Evolutionary conservation across 352 stramenopile genomes (phyloP).

Genomic region (Phytophthora multivora): DNA sequence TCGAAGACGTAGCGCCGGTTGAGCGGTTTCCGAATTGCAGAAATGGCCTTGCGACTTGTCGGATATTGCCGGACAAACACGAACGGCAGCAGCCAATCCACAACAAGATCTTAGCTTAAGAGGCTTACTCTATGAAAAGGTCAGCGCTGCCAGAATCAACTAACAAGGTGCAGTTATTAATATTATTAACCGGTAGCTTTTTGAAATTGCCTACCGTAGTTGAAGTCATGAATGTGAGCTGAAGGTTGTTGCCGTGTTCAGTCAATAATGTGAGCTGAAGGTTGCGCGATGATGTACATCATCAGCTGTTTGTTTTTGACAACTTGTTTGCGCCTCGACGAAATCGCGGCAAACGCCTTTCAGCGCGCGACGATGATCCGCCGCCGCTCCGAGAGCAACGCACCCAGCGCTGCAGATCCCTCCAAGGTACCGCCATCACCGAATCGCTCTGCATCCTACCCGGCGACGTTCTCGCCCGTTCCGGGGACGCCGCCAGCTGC

Average conservation of each 20-base stretch:
- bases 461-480: slow-evolving; percentile 10
- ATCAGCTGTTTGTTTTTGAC: too few relatives aligned
- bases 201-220: too few relatives aligned
- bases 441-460: slow-evolving; percentile 15
- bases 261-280: not conserved
- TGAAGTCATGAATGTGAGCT: too few relatives aligned
- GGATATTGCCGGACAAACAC: not conserved
- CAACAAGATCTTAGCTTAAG: too few relatives aligned
- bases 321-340: too few relatives aligned
- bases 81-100: not conserved
- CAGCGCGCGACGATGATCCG: slow-evolving; percentile 4
- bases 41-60: not conserved
- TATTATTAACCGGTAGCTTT: too few relatives aligned
- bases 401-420: not conserved
- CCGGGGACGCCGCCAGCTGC: slow-evolving; percentile 9
- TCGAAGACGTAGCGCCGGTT: too few relatives aligned
- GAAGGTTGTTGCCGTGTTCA: too few relatives aligned
- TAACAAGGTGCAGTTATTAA: too few relatives aligned
- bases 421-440: not conserved
- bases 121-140: too few relatives aligned
- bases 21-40: too few relatives aligned
- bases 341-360: not conserved
- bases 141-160: too few relatives aligned
- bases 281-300: slow-evolving; percentile 1
- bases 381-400: slow-evolving; percentile 1